Evolutionary conservation across 2,329 filamentous ascomycete genomes (phyloP).

Genomic region (Neopestalotiopsis sp.): DNA sequence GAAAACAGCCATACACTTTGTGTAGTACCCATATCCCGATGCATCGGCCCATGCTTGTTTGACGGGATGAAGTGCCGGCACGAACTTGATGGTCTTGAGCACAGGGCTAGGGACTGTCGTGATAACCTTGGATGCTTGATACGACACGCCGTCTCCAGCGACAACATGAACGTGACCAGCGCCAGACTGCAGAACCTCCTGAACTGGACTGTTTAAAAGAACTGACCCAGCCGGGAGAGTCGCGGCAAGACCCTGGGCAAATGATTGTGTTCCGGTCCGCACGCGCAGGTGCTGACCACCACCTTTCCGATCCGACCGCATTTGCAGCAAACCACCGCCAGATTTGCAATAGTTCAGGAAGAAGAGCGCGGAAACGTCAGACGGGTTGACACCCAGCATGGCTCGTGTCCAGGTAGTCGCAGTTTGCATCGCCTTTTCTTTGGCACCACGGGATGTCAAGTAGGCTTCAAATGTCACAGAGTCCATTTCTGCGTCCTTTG

Average conservation of each 20-base stretch:
- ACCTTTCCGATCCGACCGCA: constrained; percentile 56
- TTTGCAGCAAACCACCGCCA: constrained; percentile 54
- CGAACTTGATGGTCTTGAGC: constrained; percentile 50
- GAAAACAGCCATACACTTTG: constrained; percentile 54
- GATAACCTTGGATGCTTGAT: constrained; percentile 50
- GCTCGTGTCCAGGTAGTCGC: constrained; percentile 29
- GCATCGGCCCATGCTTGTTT: constrained; percentile 44
- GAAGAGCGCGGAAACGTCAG: constrained; percentile 54
- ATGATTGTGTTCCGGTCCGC: constrained; percentile 49
- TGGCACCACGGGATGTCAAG: constrained; percentile 28
- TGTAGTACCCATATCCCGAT: constrained; percentile 51
- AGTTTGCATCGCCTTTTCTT: constrained; percentile 17
- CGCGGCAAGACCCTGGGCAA: constrained; percentile 42
- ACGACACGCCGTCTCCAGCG: constrained; percentile 26
- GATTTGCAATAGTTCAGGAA: constrained; percentile 62
- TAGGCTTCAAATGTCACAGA: constrained; percentile 35
- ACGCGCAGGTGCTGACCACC: constrained; percentile 59
- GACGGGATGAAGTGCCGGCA: constrained; percentile 46
- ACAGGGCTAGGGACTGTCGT: constrained; percentile 52
- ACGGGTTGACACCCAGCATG: constrained; percentile 41
- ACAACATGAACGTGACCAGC: neutral
- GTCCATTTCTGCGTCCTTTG: constrained; percentile 28
- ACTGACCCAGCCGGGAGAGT: constrained; percentile 35
- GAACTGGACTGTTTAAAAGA: constrained; percentile 37
- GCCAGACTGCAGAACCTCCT: constrained; percentile 26